Evolutionary conservation across 2,329 filamentous ascomycete species (phyloP), one percentile per base, ranked within the genome.

Genomic region (Rasamsonia emersonii): DNA sequence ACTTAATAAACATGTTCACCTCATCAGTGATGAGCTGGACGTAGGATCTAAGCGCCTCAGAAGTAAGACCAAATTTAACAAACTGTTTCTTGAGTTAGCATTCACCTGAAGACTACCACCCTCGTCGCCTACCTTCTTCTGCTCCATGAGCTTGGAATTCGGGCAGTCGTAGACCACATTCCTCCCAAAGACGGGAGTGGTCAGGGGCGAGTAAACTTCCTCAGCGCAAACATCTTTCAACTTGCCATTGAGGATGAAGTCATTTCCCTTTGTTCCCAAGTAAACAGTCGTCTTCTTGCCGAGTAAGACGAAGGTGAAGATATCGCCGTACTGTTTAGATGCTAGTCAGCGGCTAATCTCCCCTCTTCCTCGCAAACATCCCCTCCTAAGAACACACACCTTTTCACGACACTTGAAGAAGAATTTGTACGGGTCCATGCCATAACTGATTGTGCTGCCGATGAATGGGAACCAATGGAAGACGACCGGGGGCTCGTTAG

Each of bases 161-260:
- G 86, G 84, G 61, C 85, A 93, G 58, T 93, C 86, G 53, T 93
- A 93, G 24, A 93, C 82, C 16, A 93, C 84, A 58, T 86, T 84
- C 42, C 77, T 78, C 42, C 86, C 86, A 53, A 93, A 93, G 4
- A 79, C 73, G 5, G 75, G 75, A 2, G 71, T 78, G 11, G 70
- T 76, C 33, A 94, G 69, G 31, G 82, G 79, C 36, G 75, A 77
- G 62, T 94, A 94, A 44, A 93, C 80, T 51, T 94, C 86, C 63
- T 94, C 86, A 15, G 86, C 86, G 54, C 82, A 86, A 49, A 93
- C 80, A 52, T 94, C 86, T 64, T 82, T 85, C 50, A 86, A 70
- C 65, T 93, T 93, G 49, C 84, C 86, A 57, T 94, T 94, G 45
- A 94, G 71, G 45, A 94, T 88, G 57, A 94, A 93, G 43, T 94